Conservation (phyloP, 352 stramenopile species). For the Phytopythium mirpurense region DNA sequence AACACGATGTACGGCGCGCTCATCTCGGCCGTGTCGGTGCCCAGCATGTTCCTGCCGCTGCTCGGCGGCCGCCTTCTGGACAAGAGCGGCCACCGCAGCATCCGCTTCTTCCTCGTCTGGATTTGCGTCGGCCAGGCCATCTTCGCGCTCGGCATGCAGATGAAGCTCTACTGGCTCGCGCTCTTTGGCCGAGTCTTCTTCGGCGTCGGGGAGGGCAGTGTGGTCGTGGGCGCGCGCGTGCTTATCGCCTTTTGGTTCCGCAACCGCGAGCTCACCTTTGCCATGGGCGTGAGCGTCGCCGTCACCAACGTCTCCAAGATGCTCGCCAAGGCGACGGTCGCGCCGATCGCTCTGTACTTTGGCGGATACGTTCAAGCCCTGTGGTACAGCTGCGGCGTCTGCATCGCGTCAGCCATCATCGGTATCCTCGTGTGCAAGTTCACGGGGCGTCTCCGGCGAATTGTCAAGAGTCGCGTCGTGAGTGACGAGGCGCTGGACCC, state of each 20-base stretch:
- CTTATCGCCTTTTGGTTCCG: slow-evolving; percentile 84
- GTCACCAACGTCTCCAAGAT: slow-evolving; percentile 91
- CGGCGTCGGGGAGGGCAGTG: slow-evolving; percentile 72
- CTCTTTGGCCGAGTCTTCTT: slow-evolving; percentile 82
- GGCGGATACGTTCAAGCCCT: slow-evolving; percentile 82
- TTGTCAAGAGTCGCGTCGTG: slow-evolving; percentile 59
- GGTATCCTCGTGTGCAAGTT: slow-evolving; percentile 54
- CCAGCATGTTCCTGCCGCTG: slow-evolving; percentile 81
- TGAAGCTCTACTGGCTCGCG: slow-evolving; percentile 68
- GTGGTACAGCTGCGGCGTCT: slow-evolving; percentile 73
- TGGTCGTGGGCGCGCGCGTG: slow-evolving; percentile 74
- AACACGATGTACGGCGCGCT: slow-evolving; percentile 86
- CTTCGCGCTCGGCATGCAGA: slow-evolving; percentile 71
- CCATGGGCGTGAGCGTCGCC: slow-evolving; percentile 85
- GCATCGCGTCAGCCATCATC: slow-evolving; percentile 42
- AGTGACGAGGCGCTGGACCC: slow-evolving; percentile 47
- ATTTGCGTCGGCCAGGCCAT: slow-evolving; percentile 80
- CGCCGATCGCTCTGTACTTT: slow-evolving; percentile 80
- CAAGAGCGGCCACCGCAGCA: slow-evolving; percentile 68
- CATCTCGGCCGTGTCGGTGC: slow-evolving; percentile 74
- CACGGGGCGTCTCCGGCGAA: slow-evolving; percentile 50
- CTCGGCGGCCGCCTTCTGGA: slow-evolving; percentile 73
- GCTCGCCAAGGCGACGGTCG: slow-evolving; percentile 85
- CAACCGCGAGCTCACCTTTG: slow-evolving; percentile 81
- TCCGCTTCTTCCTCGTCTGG: slow-evolving; percentile 77